Evolutionary conservation across 2,329 filamentous ascomycete genomes (phyloP).

Genomic region (Metarhizium anisopliae): DNA sequence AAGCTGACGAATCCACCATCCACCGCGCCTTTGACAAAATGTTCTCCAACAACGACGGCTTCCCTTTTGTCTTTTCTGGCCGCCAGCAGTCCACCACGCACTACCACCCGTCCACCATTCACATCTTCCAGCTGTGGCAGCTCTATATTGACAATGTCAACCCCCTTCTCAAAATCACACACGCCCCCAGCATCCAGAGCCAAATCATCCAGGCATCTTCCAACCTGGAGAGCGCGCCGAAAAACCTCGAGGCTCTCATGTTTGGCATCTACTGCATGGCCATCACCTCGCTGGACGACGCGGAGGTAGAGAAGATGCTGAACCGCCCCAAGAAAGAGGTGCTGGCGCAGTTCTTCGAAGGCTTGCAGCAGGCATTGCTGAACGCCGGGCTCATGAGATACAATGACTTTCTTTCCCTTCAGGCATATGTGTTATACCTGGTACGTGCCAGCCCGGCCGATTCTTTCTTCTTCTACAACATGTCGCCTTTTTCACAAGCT

Average conservation of each 20-base stretch:
- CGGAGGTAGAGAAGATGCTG: slow-evolving; percentile 45
- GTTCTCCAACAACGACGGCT: slow-evolving; percentile 46
- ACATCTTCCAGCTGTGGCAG: slow-evolving; percentile 60
- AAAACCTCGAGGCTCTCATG: slow-evolving; percentile 56
- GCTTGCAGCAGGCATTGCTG: slow-evolving; percentile 54
- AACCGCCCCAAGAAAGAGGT: slow-evolving; percentile 42
- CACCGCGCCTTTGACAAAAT: slow-evolving; percentile 51
- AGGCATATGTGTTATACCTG: slow-evolving; percentile 59
- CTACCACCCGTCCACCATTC: slow-evolving; percentile 44
- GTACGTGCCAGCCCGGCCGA: slow-evolving; percentile 31
- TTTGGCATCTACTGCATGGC: slow-evolving; percentile 56
- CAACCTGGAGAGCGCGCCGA: slow-evolving; percentile 43
- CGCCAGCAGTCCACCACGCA: slow-evolving; percentile 32
- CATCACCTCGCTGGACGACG: slow-evolving; percentile 47
- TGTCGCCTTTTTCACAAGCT: background rate
- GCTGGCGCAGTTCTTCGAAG: slow-evolving; percentile 44
- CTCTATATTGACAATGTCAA: slow-evolving; percentile 62
- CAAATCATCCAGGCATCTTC: slow-evolving; percentile 54
- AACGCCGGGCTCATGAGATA: slow-evolving; percentile 59
- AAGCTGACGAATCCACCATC: slow-evolving; percentile 42
- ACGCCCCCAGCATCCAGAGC: slow-evolving; percentile 56
- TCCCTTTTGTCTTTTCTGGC: slow-evolving; percentile 47
- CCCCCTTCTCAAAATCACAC: slow-evolving; percentile 58
- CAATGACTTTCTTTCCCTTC: slow-evolving; percentile 55
- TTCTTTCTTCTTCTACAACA: background rate